phyloP scores from a whole-genome alignment of 1,139 yeast species.

The Yamadazyma siamensis region DNA sequence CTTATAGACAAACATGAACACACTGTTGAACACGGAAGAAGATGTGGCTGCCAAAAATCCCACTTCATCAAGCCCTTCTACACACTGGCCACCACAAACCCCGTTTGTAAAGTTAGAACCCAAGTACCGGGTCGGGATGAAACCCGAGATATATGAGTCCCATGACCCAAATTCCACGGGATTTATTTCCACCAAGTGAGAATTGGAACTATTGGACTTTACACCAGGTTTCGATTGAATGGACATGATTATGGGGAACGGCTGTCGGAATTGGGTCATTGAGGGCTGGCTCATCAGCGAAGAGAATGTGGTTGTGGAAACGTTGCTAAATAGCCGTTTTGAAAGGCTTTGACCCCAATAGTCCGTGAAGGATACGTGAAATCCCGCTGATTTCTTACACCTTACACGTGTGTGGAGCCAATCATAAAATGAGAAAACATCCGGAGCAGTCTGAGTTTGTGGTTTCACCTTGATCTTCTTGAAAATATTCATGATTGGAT shows the following conservation, averaged over 20 bases:
- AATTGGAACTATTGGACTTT: slow-evolving; percentile 19
- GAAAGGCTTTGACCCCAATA: slow-evolving; percentile 66
- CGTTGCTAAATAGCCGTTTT: slow-evolving; percentile 39
- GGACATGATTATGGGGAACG: slow-evolving; percentile 41
- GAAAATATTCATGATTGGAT: slow-evolving; percentile 1
- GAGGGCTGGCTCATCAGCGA: slow-evolving; percentile 18
- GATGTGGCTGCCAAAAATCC: slow-evolving; percentile 74
- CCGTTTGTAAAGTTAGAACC: slow-evolving; percentile 38
- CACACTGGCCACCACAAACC: slow-evolving; percentile 33
- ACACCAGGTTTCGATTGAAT: slow-evolving; percentile 27
- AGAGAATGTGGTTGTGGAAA: slow-evolving; percentile 26
- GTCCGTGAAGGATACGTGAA: slow-evolving; percentile 58
- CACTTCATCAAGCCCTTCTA: slow-evolving; percentile 62
- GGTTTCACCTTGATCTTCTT: neutral
- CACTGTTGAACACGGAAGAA: slow-evolving; percentile 63
- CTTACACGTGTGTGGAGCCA: slow-evolving; percentile 52
- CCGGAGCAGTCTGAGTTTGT: slow-evolving; percentile 16
- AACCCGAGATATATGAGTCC: slow-evolving; percentile 50
- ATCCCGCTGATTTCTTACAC: slow-evolving; percentile 51
- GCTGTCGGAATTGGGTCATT: slow-evolving; percentile 27
- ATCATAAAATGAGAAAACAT: slow-evolving; percentile 43
- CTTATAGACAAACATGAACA: slow-evolving; percentile 46
- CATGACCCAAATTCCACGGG: slow-evolving; percentile 74
- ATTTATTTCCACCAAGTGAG: slow-evolving; percentile 50
- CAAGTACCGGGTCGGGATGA: slow-evolving; percentile 49